Evolutionary conservation across 2,329 filamentous ascomycete species (phyloP), one percentile per base, ranked within the genome.

Genomic region (Fusarium zealandicum): DNA sequence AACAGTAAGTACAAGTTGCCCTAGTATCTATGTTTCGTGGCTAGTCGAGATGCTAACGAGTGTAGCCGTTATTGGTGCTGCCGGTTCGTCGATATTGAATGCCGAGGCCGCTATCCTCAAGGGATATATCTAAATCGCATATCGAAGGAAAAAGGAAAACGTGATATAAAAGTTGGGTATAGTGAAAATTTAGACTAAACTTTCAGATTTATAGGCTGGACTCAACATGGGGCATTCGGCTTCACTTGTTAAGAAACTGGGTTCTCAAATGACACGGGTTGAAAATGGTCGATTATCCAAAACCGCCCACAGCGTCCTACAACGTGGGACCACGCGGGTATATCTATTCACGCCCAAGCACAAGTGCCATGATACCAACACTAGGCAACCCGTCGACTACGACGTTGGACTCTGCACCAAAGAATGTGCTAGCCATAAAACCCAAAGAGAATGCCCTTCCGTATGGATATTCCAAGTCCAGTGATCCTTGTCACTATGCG

Each of bases 11-110:
- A 27, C 6, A n/a, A 14, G 18, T 27, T 17, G 12, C 16, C 22
- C 22, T 8, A 9, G 22, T 25, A 8, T 8, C 22, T 5, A 20
- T 4, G 11, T 37, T 17, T 8, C 20, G 9, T 30, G 12, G 11
- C 11, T 11, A 5, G n/a, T 38, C 25, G 14, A 17, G 28, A 31
- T 49, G 46, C 57, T 59, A 39, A 61, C 43, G 28, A 8, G 36
- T 20, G 13, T 49, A 86, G 87, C 93, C 57, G 90, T 99, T 50
- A 93, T 99, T 72, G 93, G 93, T 63, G 95, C 95, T 27, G 93
- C 93, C n/a, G 95, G 95, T 10, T 96, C 92, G 2, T 96, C 91
- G 27, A 96, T 98, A 75, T 76, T 98, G 66, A 98, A 98, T 69
- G 92, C 93, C 22, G 93, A 97, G 75, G 92, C 92, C 22, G 92